Percentiles rank a stretch among this genome's conserved stretches.
Conservation (phyloP, 371 early-diverging fungal genomes). For the Umbelopsis sp. region DNA sequence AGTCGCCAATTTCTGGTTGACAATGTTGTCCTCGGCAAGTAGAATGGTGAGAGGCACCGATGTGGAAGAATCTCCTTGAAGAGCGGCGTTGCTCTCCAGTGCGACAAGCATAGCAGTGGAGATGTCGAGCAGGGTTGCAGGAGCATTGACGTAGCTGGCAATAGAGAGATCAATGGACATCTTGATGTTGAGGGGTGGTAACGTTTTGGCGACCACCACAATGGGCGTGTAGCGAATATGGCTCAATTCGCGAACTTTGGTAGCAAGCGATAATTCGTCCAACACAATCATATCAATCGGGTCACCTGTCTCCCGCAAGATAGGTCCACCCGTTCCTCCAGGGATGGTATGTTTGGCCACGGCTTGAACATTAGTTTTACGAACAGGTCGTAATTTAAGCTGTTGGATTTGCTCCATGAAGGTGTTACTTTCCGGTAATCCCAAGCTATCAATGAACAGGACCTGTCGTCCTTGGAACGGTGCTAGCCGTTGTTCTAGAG, state of each 20-base stretch:
- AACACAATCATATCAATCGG: conserved; percentile 49
- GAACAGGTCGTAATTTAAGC: conserved; percentile 29
- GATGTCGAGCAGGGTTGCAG: conserved; percentile 56
- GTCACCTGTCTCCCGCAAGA: conserved; percentile 15
- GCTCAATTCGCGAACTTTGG: conserved; percentile 52
- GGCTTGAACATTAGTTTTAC: conserved; percentile 24
- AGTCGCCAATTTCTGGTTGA: conserved; percentile 79
- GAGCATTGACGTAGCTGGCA: conserved; percentile 66
- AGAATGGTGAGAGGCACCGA: conserved; percentile 65
- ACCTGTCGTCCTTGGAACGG: conserved; percentile 55
- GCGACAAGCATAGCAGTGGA: conserved; percentile 68
- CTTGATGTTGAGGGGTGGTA: conserved; percentile 59
- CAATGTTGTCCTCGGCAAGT: conserved; percentile 80
- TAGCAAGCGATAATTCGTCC: conserved; percentile 36
- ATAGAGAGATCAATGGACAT: conserved; percentile 69
- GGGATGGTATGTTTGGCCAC: conserved; percentile 32
- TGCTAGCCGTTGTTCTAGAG: conserved; percentile 44
- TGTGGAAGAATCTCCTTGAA: conserved; percentile 55
- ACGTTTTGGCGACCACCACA: conserved; percentile 53
- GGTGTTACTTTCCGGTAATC: conserved; percentile 26
- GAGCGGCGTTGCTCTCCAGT: conserved; percentile 62
- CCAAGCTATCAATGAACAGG: conserved; percentile 46
- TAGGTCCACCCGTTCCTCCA: conserved; percentile 35
- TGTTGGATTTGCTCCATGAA: conserved; percentile 26
- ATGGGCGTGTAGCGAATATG: conserved; percentile 66